Evolutionary conservation across 2,329 filamentous ascomycete species (phyloP), one percentile per base, ranked within the genome.

Genomic region (Venturiaceae sp.): DNA sequence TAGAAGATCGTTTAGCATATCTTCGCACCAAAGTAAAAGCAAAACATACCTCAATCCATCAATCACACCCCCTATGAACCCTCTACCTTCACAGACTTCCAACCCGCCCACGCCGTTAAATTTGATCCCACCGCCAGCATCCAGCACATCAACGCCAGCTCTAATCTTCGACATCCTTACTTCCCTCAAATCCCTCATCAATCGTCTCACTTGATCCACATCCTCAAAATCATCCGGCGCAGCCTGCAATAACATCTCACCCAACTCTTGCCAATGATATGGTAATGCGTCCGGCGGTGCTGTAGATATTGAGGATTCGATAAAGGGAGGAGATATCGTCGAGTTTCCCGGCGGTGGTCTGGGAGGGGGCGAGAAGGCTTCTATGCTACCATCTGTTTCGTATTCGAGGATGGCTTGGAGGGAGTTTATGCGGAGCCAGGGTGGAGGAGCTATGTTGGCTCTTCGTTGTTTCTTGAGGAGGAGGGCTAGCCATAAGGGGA

Each of bases 231-330:
- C 92, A 71, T 96, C 92, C 28, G 83, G 80, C 3, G 92, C 92
- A 58, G 90, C 87, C 52, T 92, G 87, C 2, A 99, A 81, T 50
- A 99, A 77, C 69, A 95, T 84, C 72, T 96, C 91, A 19, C 88
- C 86, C 8, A 97, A 75, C 73, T 97, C 94, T 44, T 95, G 81
- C 92, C 92, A 99, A 75, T 97, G 92, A 69, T 95, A 97, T 0
- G 94, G 94, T 33, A 99, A 77, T 14, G 85, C 83, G 41, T 84
- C 83, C 0, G 84, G 75, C 8, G 86, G 83, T 1, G 87, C 83
- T 52, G 83, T 77, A 21, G 86, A 83, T 0, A 87, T 91, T 63
- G 87, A 90, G 16, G 86, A 85, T 1, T 84, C 82, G 1, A 95
- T 74, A 68, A 96, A 96, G 0, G 92, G 92, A 5, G 69, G 69